Conservation (phyloP, 2,329 filamentous ascomycete species). For the Lasiodiplodia sp. region DNA sequence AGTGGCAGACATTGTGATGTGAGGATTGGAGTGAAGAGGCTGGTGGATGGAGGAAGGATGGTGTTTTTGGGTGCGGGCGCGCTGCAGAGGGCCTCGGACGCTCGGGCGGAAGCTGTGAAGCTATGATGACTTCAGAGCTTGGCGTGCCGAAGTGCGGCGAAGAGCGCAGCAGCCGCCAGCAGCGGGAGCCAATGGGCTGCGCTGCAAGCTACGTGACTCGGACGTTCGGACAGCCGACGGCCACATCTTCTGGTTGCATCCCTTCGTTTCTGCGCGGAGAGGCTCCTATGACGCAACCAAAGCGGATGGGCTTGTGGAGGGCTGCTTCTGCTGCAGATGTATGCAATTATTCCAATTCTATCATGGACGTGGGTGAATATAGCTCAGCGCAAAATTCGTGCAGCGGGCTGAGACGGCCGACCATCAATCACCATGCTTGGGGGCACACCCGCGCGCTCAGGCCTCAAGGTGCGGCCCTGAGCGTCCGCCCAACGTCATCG, state of each 20-base stretch:
- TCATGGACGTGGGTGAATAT: not conserved
- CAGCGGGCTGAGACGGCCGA: not conserved
- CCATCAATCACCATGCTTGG: not conserved
- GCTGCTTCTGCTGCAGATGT: not conserved
- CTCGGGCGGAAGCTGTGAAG: constrained; percentile 26
- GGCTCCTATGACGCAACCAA: not conserved
- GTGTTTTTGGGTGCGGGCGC: not conserved
- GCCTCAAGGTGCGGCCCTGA: not conserved
- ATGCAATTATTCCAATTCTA: not conserved
- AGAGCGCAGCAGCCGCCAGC: not conserved
- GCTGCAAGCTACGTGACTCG: not conserved
- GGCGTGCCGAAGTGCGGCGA: constrained; percentile 20
- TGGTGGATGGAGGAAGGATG: not conserved
- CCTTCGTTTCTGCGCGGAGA: not conserved
- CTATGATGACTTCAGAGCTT: constrained; percentile 23
- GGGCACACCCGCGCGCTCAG: not conserved
- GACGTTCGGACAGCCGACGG: not conserved
- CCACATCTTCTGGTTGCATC: not conserved
- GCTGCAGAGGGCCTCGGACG: constrained; percentile 5
- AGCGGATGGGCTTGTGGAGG: not conserved
- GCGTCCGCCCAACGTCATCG: constrained; percentile 18
- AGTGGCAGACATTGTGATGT: constrained; percentile 72
- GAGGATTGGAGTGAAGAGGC: not conserved
- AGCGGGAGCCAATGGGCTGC: not conserved
- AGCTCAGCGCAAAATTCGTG: not conserved